phyloP scores from a whole-genome alignment of 2,329 filamentous ascomycete species.

The Didymella exigua region DNA sequence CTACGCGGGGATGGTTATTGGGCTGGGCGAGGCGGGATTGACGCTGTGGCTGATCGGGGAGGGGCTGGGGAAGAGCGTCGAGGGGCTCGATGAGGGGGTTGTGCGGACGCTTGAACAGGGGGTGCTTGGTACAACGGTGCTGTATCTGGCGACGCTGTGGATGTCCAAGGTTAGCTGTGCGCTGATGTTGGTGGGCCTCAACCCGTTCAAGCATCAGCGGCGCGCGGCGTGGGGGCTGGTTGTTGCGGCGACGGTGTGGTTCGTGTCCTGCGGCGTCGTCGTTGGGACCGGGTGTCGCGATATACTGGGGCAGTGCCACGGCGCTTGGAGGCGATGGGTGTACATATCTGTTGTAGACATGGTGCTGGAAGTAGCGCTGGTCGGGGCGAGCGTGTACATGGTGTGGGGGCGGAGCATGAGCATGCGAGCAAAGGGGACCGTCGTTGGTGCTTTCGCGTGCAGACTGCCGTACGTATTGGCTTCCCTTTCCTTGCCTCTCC shows the following conservation, averaged over 20 bases:
- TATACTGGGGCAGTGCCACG: neutral
- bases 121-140: neutral
- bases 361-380: slow-evolving; percentile 19
- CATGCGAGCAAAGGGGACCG: slow-evolving; percentile 9
- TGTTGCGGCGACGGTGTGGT: slow-evolving; percentile 12
- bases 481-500: too few relatives aligned
- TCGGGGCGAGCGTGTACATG: slow-evolving; percentile 14
- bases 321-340: slow-evolving; percentile 16
- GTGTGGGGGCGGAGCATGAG: slow-evolving; percentile 18
- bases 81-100: neutral
- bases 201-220: slow-evolving; percentile 14
- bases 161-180: slow-evolving; percentile 17
- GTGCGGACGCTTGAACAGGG: neutral
- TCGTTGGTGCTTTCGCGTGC: slow-evolving; percentile 22
- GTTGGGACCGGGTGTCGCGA: slow-evolving; percentile 4
- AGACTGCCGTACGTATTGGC: slow-evolving; percentile 3
- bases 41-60: neutral
- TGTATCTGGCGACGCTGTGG: slow-evolving; percentile 16
- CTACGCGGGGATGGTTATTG: slow-evolving; percentile 6
- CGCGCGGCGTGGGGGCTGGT: slow-evolving; percentile 3
- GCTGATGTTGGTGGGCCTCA: slow-evolving; percentile 20
- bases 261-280: slow-evolving; percentile 12
- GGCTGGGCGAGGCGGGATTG: neutral
- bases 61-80: neutral
- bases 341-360: slow-evolving; percentile 18